phyloP scores from a whole-genome alignment of 768 basidiomycete species.

The Hortiboletus flavorubellus region DNA sequence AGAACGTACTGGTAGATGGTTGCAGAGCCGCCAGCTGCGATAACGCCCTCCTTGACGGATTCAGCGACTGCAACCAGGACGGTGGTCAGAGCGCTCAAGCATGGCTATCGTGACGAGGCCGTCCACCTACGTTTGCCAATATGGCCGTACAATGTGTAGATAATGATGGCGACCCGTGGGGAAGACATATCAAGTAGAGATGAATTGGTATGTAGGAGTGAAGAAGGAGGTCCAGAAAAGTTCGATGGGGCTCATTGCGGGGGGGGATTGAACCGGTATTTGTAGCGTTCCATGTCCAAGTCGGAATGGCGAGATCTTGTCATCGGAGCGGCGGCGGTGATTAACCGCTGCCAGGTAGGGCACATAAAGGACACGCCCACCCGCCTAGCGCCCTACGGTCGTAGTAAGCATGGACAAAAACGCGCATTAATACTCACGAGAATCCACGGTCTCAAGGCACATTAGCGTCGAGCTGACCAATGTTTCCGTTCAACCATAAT shows the following conservation, averaged over 20 bases:
- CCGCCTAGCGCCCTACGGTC: neutral
- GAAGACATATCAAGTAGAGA: conserved; percentile 39
- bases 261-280: conserved; percentile 8
- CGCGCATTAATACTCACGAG: conserved; percentile 10
- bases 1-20: conserved; percentile 58
- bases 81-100: neutral
- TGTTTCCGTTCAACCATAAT: too few species aligned
- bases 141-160: conserved; percentile 76
- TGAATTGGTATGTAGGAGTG: neutral
- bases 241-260: neutral
- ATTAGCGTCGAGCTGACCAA: neutral
- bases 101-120: neutral
- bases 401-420: conserved; percentile 11
- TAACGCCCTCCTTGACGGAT: conserved; percentile 45
- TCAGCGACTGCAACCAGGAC: conserved; percentile 53
- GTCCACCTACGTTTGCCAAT: conserved; percentile 56
- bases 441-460: conserved; percentile 2
- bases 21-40: conserved; percentile 46
- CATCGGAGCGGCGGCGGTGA: neutral
- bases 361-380: conserved; percentile 8
- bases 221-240: neutral
- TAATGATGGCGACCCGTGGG: conserved; percentile 59
- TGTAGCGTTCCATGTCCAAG: neutral
- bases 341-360: conserved; percentile 3
- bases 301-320: conserved; percentile 1